Evolutionary conservation across 768 basidiomycete species (phyloP).

Genomic region (Harrya chromipes): DNA sequence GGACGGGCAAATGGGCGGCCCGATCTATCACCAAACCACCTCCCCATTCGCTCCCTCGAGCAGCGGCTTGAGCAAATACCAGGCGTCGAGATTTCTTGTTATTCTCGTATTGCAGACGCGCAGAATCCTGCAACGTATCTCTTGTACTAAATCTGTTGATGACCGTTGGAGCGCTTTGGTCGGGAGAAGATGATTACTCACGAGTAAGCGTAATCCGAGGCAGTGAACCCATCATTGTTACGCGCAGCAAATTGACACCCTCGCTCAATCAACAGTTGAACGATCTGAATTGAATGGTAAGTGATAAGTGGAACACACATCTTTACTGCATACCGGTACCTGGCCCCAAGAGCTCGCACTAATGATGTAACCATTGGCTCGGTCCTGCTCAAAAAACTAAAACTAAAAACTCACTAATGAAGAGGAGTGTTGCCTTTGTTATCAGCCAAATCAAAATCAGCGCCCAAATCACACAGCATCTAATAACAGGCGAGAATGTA

Average conservation of each 20-base stretch:
- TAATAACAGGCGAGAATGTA: slow-evolving; percentile 28
- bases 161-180: slow-evolving; percentile 1
- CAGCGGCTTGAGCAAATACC: slow-evolving; percentile 71
- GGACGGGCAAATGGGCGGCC: slow-evolving; percentile 46
- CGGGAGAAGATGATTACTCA: slow-evolving; percentile 10
- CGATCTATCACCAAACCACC: slow-evolving; percentile 39
- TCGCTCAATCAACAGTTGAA: slow-evolving; percentile 83
- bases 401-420: slow-evolving; percentile 69
- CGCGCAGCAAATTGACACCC: slow-evolving; percentile 81
- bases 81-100: slow-evolving; percentile 74
- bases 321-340: slow-evolving; percentile 53
- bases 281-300: slow-evolving; percentile 46
- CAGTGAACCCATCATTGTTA: slow-evolving; percentile 90
- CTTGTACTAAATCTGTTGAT: slow-evolving; percentile 60
- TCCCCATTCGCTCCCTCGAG: slow-evolving; percentile 61
- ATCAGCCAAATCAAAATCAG: slow-evolving; percentile 87
- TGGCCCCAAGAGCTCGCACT: slow-evolving; percentile 91
- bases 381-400: not conserved
- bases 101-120: slow-evolving; percentile 71
- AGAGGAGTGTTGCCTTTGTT: slow-evolving; percentile 89
- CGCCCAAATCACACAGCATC: slow-evolving; percentile 91
- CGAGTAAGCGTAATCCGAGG: slow-evolving; percentile 85
- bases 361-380: slow-evolving; percentile 9
- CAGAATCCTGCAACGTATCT: slow-evolving; percentile 79
- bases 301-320: slow-evolving; percentile 4